These are phyloP conservation scores for Cyberlindnera lachancei DNA, from an alignment of 805 yeast genomes.

Conservation along the genomic window DNA sequence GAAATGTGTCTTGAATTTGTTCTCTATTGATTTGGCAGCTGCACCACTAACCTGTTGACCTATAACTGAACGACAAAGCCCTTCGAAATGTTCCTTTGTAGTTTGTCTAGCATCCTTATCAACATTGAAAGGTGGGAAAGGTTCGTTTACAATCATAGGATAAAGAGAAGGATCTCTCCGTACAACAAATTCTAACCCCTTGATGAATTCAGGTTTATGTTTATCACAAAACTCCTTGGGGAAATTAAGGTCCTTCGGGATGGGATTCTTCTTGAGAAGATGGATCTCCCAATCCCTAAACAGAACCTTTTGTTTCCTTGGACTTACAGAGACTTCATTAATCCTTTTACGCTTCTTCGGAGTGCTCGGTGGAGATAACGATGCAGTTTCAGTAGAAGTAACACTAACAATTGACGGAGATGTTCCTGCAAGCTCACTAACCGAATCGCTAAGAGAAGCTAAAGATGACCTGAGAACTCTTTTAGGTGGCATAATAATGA, in stretches of 20 bases:
- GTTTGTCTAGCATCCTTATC: constrained; percentile 8
- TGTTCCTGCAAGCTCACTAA: too few species aligned
- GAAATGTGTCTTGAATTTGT: constrained; percentile 34
- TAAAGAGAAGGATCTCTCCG: constrained; percentile 31
- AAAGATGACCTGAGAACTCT: too few species aligned
- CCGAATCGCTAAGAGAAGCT: too few species aligned
- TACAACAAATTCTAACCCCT: constrained; percentile 28
- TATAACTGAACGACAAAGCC: constrained; percentile 43
- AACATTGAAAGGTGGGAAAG: constrained; percentile 24
- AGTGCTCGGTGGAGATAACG: too few species aligned
- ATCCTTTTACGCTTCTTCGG: too few species aligned
- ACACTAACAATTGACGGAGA: too few species aligned
- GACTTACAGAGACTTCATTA: background rate
- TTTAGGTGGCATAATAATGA: too few species aligned
- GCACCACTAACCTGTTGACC: constrained; percentile 75
- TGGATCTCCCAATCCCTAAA: constrained; percentile 10
- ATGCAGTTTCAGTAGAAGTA: too few species aligned
- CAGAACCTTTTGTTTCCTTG: constrained; percentile 7
- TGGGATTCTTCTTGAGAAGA: constrained; percentile 7
- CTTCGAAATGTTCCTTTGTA: constrained; percentile 31
- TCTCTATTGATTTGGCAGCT: constrained; percentile 64
- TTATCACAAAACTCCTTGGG: constrained; percentile 19
- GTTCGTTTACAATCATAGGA: constrained; percentile 17
- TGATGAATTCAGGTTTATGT: constrained; percentile 27
- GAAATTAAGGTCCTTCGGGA: constrained; percentile 8